phyloP scores from a whole-genome alignment of 495 filamentous ascomycete genomes.

The Penicillium goetzii region DNA sequence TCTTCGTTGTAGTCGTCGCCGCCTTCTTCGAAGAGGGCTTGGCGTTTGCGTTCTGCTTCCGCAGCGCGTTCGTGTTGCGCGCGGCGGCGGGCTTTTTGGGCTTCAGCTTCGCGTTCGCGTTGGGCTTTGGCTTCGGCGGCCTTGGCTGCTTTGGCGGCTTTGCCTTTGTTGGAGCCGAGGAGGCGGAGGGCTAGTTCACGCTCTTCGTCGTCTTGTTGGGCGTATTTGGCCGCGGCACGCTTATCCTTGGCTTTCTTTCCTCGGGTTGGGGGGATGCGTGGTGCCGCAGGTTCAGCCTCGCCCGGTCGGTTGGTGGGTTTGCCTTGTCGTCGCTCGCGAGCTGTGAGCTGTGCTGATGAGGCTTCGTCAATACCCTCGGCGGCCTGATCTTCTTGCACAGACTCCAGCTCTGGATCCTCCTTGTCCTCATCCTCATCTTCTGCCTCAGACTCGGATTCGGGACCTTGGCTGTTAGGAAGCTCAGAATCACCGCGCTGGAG shows the following conservation, averaged over 20 bases:
- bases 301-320: slow-evolving; percentile 33
- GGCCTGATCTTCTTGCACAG: slow-evolving; percentile 20
- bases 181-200: slow-evolving; percentile 78
- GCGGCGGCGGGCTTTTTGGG: slow-evolving; percentile 69
- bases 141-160: slow-evolving; percentile 52
- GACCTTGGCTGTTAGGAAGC: slow-evolving; percentile 29
- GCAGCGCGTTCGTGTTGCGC: slow-evolving; percentile 77
- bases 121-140: slow-evolving; percentile 55
- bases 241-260: slow-evolving; percentile 86
- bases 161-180: slow-evolving; percentile 70
- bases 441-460: slow-evolving; percentile 37
- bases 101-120: slow-evolving; percentile 64
- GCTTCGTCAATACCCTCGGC: slow-evolving; percentile 25
- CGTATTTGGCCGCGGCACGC: slow-evolving; percentile 88
- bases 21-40: slow-evolving; percentile 58
- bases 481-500: slow-evolving; percentile 38
- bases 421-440: slow-evolving; percentile 35
- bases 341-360: slow-evolving; percentile 47
- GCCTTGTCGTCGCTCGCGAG: slow-evolving; percentile 56
- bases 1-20: slow-evolving; percentile 64
- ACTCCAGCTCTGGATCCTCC: slow-evolving; percentile 25
- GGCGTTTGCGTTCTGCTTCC: slow-evolving; percentile 60
- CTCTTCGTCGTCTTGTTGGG: slow-evolving; percentile 92
- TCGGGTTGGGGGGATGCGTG: slow-evolving; percentile 56
- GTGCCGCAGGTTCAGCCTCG: slow-evolving; percentile 18